Percentiles rank a stretch among this genome's conserved stretches.
These are phyloP conservation scores for Helichrysum umbraculigerum DNA, from an alignment of 129 eudicot species.

Conservation along the genomic window DNA sequence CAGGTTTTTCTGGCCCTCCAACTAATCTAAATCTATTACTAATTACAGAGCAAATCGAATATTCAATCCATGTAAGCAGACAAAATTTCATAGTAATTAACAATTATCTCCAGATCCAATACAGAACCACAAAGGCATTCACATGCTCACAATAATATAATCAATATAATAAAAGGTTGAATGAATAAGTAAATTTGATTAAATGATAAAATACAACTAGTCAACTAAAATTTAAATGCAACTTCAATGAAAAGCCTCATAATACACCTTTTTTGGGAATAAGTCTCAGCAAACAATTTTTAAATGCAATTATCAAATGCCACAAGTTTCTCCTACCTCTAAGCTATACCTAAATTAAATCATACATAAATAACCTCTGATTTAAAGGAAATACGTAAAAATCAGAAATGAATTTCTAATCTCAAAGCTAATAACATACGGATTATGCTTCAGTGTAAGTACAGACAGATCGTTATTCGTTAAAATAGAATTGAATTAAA, in stretches of 20 bases:
- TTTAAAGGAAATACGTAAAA: not conserved
- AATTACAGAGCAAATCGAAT: slow-evolving; percentile 16
- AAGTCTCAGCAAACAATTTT: slow-evolving; percentile 22
- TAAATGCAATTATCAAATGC: slow-evolving; percentile 20
- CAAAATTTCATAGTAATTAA: slow-evolving; percentile 22
- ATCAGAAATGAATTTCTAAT: slow-evolving; percentile 5
- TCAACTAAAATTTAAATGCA: slow-evolving; percentile 19
- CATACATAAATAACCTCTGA: not conserved
- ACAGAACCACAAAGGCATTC: slow-evolving; percentile 31
- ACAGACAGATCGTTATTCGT: not conserved
- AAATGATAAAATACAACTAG: slow-evolving; percentile 12
- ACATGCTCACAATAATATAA: slow-evolving; percentile 23
- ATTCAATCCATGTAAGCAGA: slow-evolving; percentile 25
- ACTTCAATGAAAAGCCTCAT: slow-evolving; percentile 34
- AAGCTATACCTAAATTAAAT: not conserved
- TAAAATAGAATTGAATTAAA: not conserved
- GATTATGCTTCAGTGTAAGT: too few relatives aligned
- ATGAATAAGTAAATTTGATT: slow-evolving; percentile 15
- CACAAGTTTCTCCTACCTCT: slow-evolving; percentile 24
- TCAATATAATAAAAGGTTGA: not conserved
- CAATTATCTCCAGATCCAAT: slow-evolving; percentile 34
- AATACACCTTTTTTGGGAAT: slow-evolving; percentile 15
- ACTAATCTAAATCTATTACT: slow-evolving; percentile 17
- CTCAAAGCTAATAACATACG: not conserved
- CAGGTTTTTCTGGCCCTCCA: slow-evolving; percentile 30